A percentile compares a stretch with the other conserved stretches of the same genome.
Evolutionary conservation across 192 early-diverging fungal genomes (phyloP).

Genomic region (Radiomyces spectabilis): DNA sequence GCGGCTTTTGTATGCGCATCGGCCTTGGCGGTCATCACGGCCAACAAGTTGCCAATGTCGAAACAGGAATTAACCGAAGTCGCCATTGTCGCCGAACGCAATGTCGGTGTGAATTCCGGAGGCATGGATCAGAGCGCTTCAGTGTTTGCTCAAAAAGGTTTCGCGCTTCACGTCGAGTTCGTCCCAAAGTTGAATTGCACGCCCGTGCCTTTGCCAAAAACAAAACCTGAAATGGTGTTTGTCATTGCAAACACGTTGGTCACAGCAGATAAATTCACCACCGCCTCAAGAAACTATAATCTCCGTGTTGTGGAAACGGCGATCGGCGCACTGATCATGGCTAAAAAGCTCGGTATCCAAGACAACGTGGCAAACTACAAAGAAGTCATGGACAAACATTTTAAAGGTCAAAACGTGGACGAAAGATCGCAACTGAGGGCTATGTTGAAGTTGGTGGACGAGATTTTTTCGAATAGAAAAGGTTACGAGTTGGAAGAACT

Average conservation of each 20-base stretch:
- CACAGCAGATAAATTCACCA: conserved; percentile 77
- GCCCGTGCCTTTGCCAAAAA: conserved; percentile 58
- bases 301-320: conserved; percentile 88
- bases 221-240: conserved; percentile 53
- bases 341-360: conserved; percentile 36
- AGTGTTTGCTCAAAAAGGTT: conserved; percentile 63
- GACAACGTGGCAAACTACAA: conserved; percentile 32
- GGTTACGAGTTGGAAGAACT: conserved; percentile 35
- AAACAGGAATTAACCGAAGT: conserved; percentile 56
- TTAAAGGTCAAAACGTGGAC: conserved; percentile 15
- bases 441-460: conserved; percentile 22
- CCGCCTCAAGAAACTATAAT: conserved; percentile 87
- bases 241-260: conserved; percentile 88
- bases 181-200: conserved; percentile 56
- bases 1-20: conserved; percentile 79
- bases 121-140: conserved; percentile 94
- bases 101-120: conserved; percentile 67
- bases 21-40: conserved; percentile 56
- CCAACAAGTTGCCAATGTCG: conserved; percentile 35
- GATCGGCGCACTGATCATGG: conserved; percentile 62
- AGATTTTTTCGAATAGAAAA: conserved; percentile 28
- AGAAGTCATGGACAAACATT: conserved; percentile 41
- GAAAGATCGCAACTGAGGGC: conserved; percentile 17
- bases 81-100: conserved; percentile 76
- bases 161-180: conserved; percentile 77